Evolutionary conservation across 495 filamentous ascomycete genomes (phyloP), one percentile per base, ranked within the genome.

Genomic region (Penicillium malachiteum): DNA sequence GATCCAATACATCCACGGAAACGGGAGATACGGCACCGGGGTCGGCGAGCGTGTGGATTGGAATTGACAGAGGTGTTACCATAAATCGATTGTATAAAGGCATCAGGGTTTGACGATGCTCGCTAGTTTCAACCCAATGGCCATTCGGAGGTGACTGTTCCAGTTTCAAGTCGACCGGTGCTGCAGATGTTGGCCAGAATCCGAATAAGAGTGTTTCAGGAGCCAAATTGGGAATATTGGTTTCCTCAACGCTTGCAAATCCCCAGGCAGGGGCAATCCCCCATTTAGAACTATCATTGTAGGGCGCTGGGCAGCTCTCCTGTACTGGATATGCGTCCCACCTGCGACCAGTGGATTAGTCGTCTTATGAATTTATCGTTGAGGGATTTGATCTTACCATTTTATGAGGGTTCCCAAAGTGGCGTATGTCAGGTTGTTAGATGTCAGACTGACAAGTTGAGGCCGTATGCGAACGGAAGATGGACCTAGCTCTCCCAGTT

Each of bases 181-280:
- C 40, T n/a, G 52, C 59, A 3, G 62, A 54, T 5, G 69, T 72
- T 6, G 77, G 73, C 56, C 70, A 71, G 59, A 60, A 76, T 2
- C 77, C 75, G 17, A 52, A 73, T 9, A 76, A 49, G 0, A 67
- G 39, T 1, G 65, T 58, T 2, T 66, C 73, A 3, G 53, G 30
- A 0, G 51, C 8, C 11, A 79, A 38, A 6, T 53, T 59, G 2
- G 62, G 35, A 13, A 73, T 68, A 0, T 67, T 82, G 49, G 71
- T 78, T 32, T 82, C 79, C 26, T 76, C 54, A 4, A 85, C 75
- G 9, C 70, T 66, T 8, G 72, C 78, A 60, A 76, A 83, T 0
- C 84, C 83, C 82, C 84, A 86, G 13, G 74, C 77, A 26, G 78
- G 76, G 26, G 79, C 77, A 43, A 82, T 78, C 18, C 79, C 81